A percentile compares a stretch with the other conserved stretches of the same genome.
Conservation (phyloP, 1,284 basidiomycete species). For the Malassezia nana region DNA sequence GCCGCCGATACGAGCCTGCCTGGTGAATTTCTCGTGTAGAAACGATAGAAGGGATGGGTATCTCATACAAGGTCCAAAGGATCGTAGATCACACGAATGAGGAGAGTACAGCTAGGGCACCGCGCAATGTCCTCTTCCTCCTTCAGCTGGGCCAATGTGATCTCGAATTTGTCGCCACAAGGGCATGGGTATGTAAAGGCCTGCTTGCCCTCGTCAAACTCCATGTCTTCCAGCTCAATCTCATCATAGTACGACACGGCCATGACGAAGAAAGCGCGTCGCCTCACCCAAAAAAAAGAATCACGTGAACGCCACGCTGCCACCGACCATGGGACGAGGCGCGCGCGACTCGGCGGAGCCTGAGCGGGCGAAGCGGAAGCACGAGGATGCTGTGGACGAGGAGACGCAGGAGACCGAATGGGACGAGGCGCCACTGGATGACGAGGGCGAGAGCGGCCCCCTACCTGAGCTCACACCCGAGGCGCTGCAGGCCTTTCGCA, state of each 20-base stretch:
- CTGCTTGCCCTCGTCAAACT: conserved; percentile 42
- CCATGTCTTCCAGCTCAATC: conserved; percentile 48
- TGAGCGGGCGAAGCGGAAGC: background rate
- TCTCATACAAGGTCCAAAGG: conserved; percentile 57
- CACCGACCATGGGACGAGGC: background rate
- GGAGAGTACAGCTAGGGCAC: conserved; percentile 88
- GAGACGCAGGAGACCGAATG: background rate
- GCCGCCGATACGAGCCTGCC: background rate
- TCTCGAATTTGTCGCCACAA: conserved; percentile 96
- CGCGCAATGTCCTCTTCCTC: conserved; percentile 92
- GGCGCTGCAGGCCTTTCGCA: conserved; percentile 36
- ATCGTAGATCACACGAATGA: conserved; percentile 88
- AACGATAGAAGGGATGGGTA: background rate
- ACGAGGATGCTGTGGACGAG: background rate
- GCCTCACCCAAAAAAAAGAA: conserved; percentile 3
- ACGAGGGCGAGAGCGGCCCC: conserved; percentile 56
- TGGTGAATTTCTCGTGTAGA: background rate
- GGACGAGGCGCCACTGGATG: conserved; percentile 13
- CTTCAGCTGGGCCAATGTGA: conserved; percentile 67
- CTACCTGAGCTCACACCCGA: conserved; percentile 13
- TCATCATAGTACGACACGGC: conserved; percentile 38
- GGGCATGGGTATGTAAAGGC: conserved; percentile 87
- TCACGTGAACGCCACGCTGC: background rate
- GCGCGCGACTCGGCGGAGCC: background rate
- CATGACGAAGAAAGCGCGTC: conserved; percentile 1